Evolutionary conservation across 352 stramenopile species (phyloP).

Genomic region (Blastocystis sp.): DNA sequence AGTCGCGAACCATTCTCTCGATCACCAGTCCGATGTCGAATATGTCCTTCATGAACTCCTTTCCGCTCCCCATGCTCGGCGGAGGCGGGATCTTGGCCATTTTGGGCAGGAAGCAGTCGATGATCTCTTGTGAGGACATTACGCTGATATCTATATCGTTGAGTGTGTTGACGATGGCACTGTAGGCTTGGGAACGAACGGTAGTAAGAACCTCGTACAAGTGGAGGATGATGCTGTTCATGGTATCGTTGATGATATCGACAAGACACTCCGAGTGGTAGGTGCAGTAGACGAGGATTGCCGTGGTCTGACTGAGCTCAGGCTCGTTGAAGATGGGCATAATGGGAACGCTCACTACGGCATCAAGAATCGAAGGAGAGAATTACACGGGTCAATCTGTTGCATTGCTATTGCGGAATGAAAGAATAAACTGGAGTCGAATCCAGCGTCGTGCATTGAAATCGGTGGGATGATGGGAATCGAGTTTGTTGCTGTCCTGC

Average conservation of each 20-base stretch:
- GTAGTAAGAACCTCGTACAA: constrained; percentile 5
- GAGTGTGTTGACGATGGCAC: background rate
- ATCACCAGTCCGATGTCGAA: background rate
- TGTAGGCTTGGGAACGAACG: background rate
- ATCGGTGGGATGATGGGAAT: background rate
- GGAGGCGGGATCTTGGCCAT: background rate
- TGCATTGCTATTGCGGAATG: constrained; percentile 5
- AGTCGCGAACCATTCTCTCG: constrained; percentile 17
- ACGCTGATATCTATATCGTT: background rate
- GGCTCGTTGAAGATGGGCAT: background rate
- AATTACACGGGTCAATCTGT: background rate
- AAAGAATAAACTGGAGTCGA: too few relatives aligned
- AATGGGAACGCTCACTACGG: constrained; percentile 4
- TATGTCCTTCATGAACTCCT: constrained; percentile 12
- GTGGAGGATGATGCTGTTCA: background rate
- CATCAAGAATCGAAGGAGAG: too few relatives aligned
- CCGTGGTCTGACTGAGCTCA: constrained; percentile 8
- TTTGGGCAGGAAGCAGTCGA: background rate
- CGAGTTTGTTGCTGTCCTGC: too few relatives aligned
- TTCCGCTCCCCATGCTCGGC: background rate
- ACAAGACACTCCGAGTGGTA: constrained; percentile 48
- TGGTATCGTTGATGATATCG: constrained; percentile 30
- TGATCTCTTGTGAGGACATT: background rate
- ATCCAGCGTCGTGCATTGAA: background rate
- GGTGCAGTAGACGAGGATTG: background rate